Evolutionary conservation across 352 stramenopile species (phyloP).

Genomic region (Plasmopara muralis): DNA sequence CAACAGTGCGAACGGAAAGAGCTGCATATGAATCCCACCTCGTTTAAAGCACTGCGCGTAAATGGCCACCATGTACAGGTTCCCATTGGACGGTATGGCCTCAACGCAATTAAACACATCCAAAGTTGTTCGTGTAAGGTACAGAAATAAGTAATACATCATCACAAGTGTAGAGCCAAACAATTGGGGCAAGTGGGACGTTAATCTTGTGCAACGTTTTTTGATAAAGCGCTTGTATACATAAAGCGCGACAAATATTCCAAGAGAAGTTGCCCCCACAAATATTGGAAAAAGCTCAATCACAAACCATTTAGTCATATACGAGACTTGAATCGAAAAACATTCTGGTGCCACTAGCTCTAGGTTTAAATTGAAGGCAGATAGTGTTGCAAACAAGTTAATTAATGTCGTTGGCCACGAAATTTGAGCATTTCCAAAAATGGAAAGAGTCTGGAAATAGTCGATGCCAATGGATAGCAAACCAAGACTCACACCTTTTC

Average conservation of each 20-base stretch:
- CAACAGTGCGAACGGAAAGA: conserved; percentile 59
- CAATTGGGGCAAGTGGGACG: conserved; percentile 55
- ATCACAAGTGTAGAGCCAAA: conserved; percentile 71
- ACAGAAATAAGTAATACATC: conserved; percentile 81
- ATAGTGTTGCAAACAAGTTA: conserved; percentile 59
- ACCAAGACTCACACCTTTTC: conserved; percentile 58
- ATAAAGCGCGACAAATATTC: conserved; percentile 47
- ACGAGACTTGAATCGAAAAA: conserved; percentile 63
- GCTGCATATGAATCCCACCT: conserved; percentile 46
- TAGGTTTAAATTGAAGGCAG: conserved; percentile 80
- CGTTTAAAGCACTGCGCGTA: conserved; percentile 56
- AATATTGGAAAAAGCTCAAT: conserved; percentile 54
- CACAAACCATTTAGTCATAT: conserved; percentile 62
- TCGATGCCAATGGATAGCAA: conserved; percentile 78
- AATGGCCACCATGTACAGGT: conserved; percentile 68
- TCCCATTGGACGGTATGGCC: conserved; percentile 55
- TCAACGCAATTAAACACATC: conserved; percentile 74
- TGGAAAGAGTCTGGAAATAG: conserved; percentile 82
- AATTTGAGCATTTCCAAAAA: conserved; percentile 69
- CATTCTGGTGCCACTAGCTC: conserved; percentile 80
- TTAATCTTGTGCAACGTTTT: conserved; percentile 44
- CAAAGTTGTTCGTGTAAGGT: conserved; percentile 64
- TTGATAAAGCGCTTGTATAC: conserved; percentile 51
- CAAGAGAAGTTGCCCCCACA: conserved; percentile 34
- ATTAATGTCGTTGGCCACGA: conserved; percentile 57